These are phyloP conservation scores for Echria macrotheca DNA, from an alignment of 495 filamentous ascomycete species.

Conservation along the genomic window DNA sequence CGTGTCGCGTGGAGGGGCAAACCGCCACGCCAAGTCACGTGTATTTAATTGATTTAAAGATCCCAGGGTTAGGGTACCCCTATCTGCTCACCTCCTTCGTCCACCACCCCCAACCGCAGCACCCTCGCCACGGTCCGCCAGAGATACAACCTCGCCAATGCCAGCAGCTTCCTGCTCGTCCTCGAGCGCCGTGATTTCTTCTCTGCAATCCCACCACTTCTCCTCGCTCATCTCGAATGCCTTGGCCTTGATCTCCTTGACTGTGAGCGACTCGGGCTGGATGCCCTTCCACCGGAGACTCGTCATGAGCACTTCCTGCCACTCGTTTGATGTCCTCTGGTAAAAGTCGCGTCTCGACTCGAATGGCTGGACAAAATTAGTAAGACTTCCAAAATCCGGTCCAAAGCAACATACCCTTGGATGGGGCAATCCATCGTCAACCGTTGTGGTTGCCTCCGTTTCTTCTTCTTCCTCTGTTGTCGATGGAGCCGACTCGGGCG, in stretches of 20 bases:
- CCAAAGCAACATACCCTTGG: constrained; percentile 36
- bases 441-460: constrained; percentile 38
- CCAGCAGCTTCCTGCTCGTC: constrained; percentile 95
- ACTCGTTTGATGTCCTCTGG: constrained; percentile 75
- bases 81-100: constrained; percentile 24
- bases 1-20: not conserved
- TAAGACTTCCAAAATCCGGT: not conserved
- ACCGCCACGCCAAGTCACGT: constrained; percentile 10
- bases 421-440: constrained; percentile 57
- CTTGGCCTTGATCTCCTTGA: constrained; percentile 87
- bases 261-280: constrained; percentile 54
- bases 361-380: constrained; percentile 69
- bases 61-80: constrained; percentile 3
- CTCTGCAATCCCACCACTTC: constrained; percentile 97
- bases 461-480: constrained; percentile 41
- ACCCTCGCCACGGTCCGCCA: constrained; percentile 61
- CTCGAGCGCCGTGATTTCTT: constrained; percentile 88
- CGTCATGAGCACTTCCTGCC: constrained; percentile 80
- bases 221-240: constrained; percentile 87
- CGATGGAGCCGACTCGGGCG: constrained; percentile 30
- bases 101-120: constrained; percentile 44
- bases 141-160: constrained; percentile 88
- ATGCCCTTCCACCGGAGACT: constrained; percentile 55
- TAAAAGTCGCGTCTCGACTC: constrained; percentile 92
- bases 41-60: constrained; percentile 13